Conservation (phyloP, 768 basidiomycete genomes). For the Termitomyces sp. region DNA sequence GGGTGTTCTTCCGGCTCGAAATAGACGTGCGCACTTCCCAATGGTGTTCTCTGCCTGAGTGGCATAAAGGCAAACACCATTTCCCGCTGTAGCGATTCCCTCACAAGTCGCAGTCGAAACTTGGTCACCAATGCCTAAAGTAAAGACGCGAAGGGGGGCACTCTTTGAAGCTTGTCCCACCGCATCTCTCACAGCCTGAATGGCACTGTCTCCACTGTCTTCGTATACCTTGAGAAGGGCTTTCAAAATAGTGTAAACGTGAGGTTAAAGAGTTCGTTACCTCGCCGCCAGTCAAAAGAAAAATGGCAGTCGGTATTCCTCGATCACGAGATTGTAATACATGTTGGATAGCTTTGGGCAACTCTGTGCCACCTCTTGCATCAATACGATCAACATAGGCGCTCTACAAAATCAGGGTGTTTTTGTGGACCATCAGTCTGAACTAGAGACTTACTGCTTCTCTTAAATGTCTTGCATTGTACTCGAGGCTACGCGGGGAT, state of each 20-base stretch:
- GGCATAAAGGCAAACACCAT: conserved; percentile 48
- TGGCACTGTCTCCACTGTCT: conserved; percentile 17
- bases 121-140: conserved; percentile 51
- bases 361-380: conserved; percentile 53
- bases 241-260: not conserved
- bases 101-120: conserved; percentile 51
- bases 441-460: conserved; percentile 31
- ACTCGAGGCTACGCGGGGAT: conserved; percentile 32
- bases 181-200: conserved; percentile 23
- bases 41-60: conserved; percentile 40
- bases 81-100: conserved; percentile 50
- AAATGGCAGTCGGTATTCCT: conserved; percentile 42
- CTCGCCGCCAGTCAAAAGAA: conserved; percentile 59
- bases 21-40: conserved; percentile 44
- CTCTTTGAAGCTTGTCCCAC: conserved; percentile 24
- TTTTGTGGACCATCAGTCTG: not conserved
- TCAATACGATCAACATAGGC: conserved; percentile 34
- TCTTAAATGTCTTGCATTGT: conserved; percentile 27
- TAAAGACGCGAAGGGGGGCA: conserved; percentile 47
- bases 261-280: conserved; percentile 20
- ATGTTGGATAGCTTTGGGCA: conserved; percentile 33
- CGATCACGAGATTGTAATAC: conserved; percentile 32
- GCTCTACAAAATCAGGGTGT: conserved; percentile 25
- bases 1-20: conserved; percentile 48
- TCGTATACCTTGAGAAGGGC: conserved; percentile 17